Conservation (phyloP, 306 rosid species). For the Aeschynomene evenia region DNA sequence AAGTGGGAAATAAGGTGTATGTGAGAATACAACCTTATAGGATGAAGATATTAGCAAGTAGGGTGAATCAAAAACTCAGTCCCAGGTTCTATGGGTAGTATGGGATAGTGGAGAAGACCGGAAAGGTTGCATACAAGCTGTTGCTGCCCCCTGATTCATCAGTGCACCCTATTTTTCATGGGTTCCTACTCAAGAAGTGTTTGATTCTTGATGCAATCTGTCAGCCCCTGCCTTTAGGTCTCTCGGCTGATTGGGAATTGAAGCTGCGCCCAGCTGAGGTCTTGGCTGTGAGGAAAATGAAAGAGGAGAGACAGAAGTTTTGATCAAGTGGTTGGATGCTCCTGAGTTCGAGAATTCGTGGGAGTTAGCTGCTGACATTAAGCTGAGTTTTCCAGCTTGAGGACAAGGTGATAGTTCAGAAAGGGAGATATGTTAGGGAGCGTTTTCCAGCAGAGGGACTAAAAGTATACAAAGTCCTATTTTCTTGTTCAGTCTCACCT, state of each 20-base stretch:
- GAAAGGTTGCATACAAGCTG: neutral
- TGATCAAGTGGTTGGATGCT: neutral
- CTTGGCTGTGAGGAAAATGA: neutral
- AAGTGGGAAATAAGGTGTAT: neutral
- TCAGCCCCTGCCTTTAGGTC: neutral
- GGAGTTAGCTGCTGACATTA: neutral
- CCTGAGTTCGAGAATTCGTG: neutral
- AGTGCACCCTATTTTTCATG: neutral
- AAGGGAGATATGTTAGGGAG: no score
- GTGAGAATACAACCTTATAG: neutral
- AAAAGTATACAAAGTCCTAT: no score
- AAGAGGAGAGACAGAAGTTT: neutral
- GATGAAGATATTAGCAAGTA: neutral
- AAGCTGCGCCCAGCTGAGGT: neutral
- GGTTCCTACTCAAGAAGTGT: neutral
- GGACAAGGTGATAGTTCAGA: neutral
- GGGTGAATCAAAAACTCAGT: neutral
- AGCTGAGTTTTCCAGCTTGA: no score
- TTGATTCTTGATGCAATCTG: neutral
- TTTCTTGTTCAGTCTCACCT: no score
- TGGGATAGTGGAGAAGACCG: neutral
- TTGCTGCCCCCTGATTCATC: neutral
- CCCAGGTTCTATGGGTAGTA: neutral
- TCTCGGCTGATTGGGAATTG: neutral
- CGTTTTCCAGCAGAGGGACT: no score